phyloP scores from a whole-genome alignment of 23 red algal species.

The Pyropia yezoensis region DNA sequence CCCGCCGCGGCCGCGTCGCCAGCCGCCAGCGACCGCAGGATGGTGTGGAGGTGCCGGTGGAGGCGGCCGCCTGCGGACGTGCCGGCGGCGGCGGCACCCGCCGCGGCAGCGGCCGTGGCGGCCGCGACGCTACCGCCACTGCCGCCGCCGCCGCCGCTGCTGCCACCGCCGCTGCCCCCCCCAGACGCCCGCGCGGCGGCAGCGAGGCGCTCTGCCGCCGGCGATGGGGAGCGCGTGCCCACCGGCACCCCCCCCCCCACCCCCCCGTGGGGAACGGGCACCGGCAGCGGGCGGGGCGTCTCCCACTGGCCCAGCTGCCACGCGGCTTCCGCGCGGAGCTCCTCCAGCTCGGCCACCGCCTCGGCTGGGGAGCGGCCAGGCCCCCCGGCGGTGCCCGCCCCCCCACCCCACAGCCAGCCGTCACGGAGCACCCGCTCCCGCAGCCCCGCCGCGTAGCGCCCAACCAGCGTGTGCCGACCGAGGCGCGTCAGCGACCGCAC shows the following conservation, averaged over 20 bases:
- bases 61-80: no score
- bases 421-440: no score
- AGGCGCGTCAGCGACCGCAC: no score
- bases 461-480: no score
- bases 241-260: background rate
- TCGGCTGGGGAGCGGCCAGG: background rate
- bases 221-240: background rate
- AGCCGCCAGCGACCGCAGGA: no score
- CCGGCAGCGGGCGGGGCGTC: constrained; percentile 15
- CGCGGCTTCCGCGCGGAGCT: constrained; percentile 35
- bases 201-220: constrained; percentile 29
- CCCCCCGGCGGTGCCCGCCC: no score
- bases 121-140: constrained; percentile 7
- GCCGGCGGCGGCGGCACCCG: no score
- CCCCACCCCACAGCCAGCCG: no score
- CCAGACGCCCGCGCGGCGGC: constrained; percentile 6
- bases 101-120: background rate
- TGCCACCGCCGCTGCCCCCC: constrained; percentile 6
- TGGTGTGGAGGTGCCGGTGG: no score
- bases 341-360: constrained; percentile 16
- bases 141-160: constrained; percentile 18
- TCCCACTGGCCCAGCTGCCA: constrained; percentile 66
- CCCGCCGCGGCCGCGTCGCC: no score
- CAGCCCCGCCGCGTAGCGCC: no score
- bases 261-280: background rate